Conservation (phyloP, 2,329 filamentous ascomycete genomes). For the Fusarium decemcellulare region DNA sequence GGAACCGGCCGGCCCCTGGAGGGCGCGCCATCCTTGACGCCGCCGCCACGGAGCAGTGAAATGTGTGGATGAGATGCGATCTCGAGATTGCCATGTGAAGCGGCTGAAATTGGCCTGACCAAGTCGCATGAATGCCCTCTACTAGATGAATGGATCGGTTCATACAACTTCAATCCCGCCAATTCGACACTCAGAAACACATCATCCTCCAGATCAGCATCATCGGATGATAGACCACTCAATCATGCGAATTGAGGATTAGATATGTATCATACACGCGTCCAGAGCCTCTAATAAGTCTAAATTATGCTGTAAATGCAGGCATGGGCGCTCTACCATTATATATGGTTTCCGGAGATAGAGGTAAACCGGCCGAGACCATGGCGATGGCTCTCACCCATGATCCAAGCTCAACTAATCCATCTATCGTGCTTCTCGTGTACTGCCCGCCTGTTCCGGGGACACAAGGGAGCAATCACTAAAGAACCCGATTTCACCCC, state of each 20-base stretch:
- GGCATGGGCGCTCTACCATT: conserved; percentile 4
- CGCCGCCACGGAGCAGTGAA: background rate
- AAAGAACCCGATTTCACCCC: conserved; percentile 30
- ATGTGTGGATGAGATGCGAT: conserved; percentile 7
- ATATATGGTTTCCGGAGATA: conserved; percentile 3
- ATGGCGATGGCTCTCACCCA: conserved; percentile 13
- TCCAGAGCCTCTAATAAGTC: conserved; percentile 41
- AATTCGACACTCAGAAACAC: background rate
- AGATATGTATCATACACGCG: conserved; percentile 44
- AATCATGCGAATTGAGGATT: conserved; percentile 36
- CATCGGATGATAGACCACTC: conserved; percentile 16
- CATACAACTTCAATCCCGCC: background rate
- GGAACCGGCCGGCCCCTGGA: conserved; percentile 15
- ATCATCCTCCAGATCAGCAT: background rate
- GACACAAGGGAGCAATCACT: conserved; percentile 9
- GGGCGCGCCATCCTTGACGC: conserved; percentile 7
- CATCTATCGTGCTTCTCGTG: conserved; percentile 22
- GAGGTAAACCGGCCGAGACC: conserved; percentile 22
- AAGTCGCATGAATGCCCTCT: background rate
- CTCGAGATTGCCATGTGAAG: conserved; percentile 10
- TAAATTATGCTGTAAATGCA: conserved; percentile 41
- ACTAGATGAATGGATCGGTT: too few species aligned
- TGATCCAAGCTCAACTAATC: conserved; percentile 19
- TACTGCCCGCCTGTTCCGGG: conserved; percentile 7
- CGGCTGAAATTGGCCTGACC: background rate